These are phyloP conservation scores for Termitomyces sp. DNA, from an alignment of 768 basidiomycete genomes.

Conservation along the genomic window DNA sequence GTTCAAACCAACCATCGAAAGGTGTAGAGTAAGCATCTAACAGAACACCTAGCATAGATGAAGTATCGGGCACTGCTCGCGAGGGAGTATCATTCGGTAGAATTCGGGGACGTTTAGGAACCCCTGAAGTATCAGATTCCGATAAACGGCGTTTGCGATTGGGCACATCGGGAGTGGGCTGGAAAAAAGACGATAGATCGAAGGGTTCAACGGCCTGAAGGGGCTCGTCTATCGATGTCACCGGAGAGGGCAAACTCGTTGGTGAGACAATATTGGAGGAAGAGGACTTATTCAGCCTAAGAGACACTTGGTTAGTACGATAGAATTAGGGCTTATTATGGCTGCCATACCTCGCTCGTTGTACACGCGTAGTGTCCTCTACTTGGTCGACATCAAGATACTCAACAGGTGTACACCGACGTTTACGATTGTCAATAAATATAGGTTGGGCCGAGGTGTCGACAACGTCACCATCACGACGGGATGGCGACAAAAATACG, in stretches of 20 bases:
- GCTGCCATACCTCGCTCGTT: constrained; percentile 14
- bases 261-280: neutral
- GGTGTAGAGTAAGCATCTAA: constrained; percentile 11
- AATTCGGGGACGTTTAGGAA: constrained; percentile 28
- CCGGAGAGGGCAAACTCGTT: constrained; percentile 12
- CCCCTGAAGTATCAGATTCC: constrained; percentile 18
- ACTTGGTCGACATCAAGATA: too few species aligned
- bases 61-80: constrained; percentile 27
- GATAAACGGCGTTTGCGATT: constrained; percentile 37
- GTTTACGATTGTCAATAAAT: constrained; percentile 9
- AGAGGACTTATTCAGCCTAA: neutral
- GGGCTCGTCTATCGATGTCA: constrained; percentile 3
- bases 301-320: neutral
- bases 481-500: too few species aligned
- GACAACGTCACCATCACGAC: too few species aligned
- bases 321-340: neutral
- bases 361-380: neutral
- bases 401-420: constrained; percentile 10
- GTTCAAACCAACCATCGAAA: constrained; percentile 34
- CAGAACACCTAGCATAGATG: constrained; percentile 21
- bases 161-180: neutral
- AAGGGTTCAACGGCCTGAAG: neutral
- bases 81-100: too few species aligned
- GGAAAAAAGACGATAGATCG: neutral
- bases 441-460: neutral